Evolutionary conservation across 495 filamentous ascomycete species (phyloP).

Genomic region (Trichoderma gamsii): DNA sequence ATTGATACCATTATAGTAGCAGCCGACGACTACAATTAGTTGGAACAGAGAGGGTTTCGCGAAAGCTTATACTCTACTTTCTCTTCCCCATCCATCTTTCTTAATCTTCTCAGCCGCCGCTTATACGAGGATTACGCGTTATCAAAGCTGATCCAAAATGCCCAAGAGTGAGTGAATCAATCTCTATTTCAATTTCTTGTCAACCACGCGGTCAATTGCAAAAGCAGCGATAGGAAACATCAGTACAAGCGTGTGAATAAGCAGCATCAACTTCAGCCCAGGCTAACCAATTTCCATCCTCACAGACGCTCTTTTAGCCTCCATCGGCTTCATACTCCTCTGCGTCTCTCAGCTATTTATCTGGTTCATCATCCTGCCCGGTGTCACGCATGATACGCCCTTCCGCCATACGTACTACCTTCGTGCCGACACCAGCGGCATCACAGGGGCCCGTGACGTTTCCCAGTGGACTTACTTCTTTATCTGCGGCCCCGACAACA

Average conservation of each 20-base stretch:
- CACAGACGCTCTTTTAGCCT: slow-evolving; percentile 34
- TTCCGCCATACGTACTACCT: slow-evolving; percentile 77
- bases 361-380: slow-evolving; percentile 74
- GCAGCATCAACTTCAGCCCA: too few species aligned
- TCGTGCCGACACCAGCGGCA: slow-evolving; percentile 62
- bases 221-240: too few species aligned
- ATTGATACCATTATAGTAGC: too few species aligned
- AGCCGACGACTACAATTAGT: too few species aligned
- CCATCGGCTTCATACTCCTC: slow-evolving; percentile 66
- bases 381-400: slow-evolving; percentile 52
- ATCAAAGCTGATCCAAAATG: not conserved
- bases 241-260: not conserved
- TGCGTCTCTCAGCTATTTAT: slow-evolving; percentile 67
- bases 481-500: slow-evolving; percentile 48
- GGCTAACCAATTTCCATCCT: not conserved
- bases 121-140: not conserved
- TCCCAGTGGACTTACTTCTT: slow-evolving; percentile 89
- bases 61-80: too few species aligned
- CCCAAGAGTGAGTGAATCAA: not conserved
- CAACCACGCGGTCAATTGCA: too few species aligned
- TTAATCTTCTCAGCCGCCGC: not conserved
- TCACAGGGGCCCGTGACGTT: slow-evolving; percentile 54
- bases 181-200: too few species aligned
- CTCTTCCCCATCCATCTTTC: not conserved
- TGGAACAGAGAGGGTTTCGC: too few species aligned